phyloP scores from a whole-genome alignment of 2,329 filamentous ascomycete genomes.

The Cordyceps cicadae region DNA sequence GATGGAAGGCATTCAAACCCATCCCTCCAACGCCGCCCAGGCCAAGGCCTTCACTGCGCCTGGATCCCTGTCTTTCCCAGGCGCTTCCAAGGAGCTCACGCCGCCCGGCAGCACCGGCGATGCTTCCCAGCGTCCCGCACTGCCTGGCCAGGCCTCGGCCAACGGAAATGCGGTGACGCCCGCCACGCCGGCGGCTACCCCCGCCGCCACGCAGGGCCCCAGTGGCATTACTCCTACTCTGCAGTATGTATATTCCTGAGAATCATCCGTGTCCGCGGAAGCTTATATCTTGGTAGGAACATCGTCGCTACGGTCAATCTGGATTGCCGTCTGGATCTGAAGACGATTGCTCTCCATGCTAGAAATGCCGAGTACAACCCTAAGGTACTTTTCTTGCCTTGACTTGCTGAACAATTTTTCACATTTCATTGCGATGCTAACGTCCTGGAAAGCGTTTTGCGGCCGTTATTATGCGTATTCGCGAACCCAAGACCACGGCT shows the following conservation, averaged over 20 bases:
- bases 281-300: slow-evolving; percentile 67
- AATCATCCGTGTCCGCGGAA: slow-evolving; percentile 32
- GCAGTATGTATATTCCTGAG: slow-evolving; percentile 74
- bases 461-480: slow-evolving; percentile 98
- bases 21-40: slow-evolving; percentile 84
- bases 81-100: slow-evolving; percentile 73
- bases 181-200: slow-evolving; percentile 85
- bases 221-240: slow-evolving; percentile 88
- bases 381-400: slow-evolving; percentile 60
- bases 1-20: slow-evolving; percentile 88
- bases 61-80: slow-evolving; percentile 85
- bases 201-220: slow-evolving; percentile 70
- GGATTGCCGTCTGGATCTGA: slow-evolving; percentile 92
- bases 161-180: slow-evolving; percentile 76
- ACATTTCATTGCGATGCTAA: slow-evolving; percentile 21
- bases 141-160: slow-evolving; percentile 47
- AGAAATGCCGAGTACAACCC: slow-evolving; percentile 98
- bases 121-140: slow-evolving; percentile 23
- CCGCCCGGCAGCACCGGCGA: slow-evolving; percentile 69
- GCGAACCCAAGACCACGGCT: slow-evolving; percentile 96
- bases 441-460: slow-evolving; percentile 70
- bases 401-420: neutral
- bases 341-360: slow-evolving; percentile 97
- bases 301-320: slow-evolving; percentile 98
- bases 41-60: slow-evolving; percentile 93